Evolutionary conservation across 1,139 yeast species (phyloP), one percentile per base, ranked within the genome.

Genomic region (Yamadazyma pseudoaaseri): DNA sequence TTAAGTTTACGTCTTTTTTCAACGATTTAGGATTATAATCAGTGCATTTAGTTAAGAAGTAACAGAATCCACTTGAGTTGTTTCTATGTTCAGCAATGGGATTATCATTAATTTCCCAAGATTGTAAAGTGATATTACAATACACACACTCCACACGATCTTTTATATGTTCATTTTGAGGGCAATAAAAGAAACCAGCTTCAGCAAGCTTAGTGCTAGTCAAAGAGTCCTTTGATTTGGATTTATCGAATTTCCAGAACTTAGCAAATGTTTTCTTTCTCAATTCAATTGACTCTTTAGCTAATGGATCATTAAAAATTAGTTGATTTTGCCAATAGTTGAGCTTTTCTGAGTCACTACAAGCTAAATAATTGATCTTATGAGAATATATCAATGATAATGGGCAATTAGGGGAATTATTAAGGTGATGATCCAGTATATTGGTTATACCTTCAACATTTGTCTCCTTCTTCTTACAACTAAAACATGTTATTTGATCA

Each of bases 71-170:
- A 0, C 67, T 65, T 6, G 65, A 58, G 40, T 79, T 61, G 23
- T 58, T 56, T 20, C 49, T 51, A 49, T 80, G 86, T 36, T 76
- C 85, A 3, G 45, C 56, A 18, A 72, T 42, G 0, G 94, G 94
- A 40, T 74, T 79, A 56, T 86, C 95, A 3, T 65, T 65, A 1
- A 60, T 56, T 42, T 77, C 86, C 95, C 95, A 86, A 4, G 79
- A 81, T 43, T 81, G 86, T 14, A 86, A 62, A 1, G 80, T 67
- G 13, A 79, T 62, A 6, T 75, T 80, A 55, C 96, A 86, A 48
- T 82, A 84, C 41, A 81, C 67, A 48, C 96, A 86, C 9, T 73
- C 67, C 0, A 78, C 85, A n/a, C 76, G 60, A 51, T 85, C 95
- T 13, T 37, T 21, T n/a, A 24, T 34, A 43, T 81, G 86, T 16